phyloP scores from a whole-genome alignment of 352 stramenopile genomes.

The Globisporangium abappressorium region DNA sequence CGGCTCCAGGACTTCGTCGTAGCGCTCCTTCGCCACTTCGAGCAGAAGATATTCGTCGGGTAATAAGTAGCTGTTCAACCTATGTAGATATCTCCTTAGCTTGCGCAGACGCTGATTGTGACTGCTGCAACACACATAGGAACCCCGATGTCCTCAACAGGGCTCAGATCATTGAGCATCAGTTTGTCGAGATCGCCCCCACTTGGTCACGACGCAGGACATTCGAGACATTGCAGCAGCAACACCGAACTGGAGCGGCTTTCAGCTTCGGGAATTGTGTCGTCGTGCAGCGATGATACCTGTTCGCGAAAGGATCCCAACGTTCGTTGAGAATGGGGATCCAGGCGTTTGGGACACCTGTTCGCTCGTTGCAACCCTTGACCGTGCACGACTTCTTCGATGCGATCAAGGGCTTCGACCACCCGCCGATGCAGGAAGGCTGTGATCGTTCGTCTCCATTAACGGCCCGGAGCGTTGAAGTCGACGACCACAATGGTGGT shows the following conservation, averaged over 20 bases:
- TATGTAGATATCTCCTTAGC: not conserved
- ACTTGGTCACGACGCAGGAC: constrained; percentile 1
- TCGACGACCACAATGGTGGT: not conserved
- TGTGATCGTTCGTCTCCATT: not conserved
- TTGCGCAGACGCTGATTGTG: not conserved
- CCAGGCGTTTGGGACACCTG: not conserved
- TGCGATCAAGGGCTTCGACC: not conserved
- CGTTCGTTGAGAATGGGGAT: constrained; percentile 2
- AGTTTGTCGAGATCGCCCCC: not conserved
- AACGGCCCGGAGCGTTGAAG: not conserved
- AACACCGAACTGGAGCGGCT: not conserved
- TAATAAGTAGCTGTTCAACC: not conserved
- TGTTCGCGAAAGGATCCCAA: not conserved
- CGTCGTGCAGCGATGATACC: constrained; percentile 1
- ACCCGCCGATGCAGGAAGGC: not conserved
- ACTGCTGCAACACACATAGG: not conserved
- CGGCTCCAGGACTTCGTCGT: not conserved
- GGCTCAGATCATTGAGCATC: constrained; percentile 2
- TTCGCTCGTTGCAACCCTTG: not conserved
- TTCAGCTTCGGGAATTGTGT: not conserved
- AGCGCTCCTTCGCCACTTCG: not conserved
- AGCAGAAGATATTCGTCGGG: not conserved
- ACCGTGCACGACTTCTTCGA: constrained; percentile 3
- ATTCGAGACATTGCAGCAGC: not conserved
- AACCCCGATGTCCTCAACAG: not conserved